Percentiles rank a stretch among this genome's conserved stretches.
Conservation (phyloP, 2,329 filamentous ascomycete species). For the Fusarium secorum region DNA sequence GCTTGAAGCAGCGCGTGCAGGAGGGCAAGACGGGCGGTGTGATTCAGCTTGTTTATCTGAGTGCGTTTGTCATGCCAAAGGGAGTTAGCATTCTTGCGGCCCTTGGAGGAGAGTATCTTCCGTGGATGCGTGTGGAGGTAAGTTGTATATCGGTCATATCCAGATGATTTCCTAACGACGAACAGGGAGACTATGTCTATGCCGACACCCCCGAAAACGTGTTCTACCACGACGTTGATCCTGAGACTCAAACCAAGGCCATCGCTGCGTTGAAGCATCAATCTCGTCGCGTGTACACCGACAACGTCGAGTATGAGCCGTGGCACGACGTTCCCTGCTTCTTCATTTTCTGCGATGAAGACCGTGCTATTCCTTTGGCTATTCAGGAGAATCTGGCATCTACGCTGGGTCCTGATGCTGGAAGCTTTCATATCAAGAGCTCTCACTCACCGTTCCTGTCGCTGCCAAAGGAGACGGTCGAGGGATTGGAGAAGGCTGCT, state of each 20-base stretch:
- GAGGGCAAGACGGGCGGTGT: constrained; percentile 10
- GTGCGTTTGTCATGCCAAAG: background rate
- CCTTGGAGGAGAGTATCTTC: constrained; percentile 7
- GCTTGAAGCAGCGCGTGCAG: constrained; percentile 2
- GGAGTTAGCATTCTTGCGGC: background rate
- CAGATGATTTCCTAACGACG: rapidly evolving
- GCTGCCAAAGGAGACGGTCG: background rate
- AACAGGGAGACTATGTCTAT: constrained; percentile 6
- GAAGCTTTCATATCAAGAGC: background rate
- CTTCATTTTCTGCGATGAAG: constrained; percentile 3
- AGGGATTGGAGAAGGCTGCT: constrained; percentile 1
- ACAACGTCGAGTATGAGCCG: background rate
- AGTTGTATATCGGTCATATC: background rate
- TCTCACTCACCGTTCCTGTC: constrained; percentile 17
- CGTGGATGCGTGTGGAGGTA: constrained; percentile 16
- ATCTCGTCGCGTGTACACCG: constrained; percentile 5
- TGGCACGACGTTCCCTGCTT: constrained; percentile 10
- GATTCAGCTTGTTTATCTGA: constrained; percentile 3
- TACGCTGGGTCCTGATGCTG: background rate
- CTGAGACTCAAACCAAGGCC: background rate
- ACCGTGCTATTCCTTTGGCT: background rate
- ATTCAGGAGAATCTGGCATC: constrained; percentile 4
- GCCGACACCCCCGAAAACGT: background rate
- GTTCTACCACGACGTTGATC: constrained; percentile 7
- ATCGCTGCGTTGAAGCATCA: background rate